Percentiles rank a stretch among this genome's conserved stretches.
Evolutionary conservation across 805 yeast species (phyloP).

Genomic region (Suhomyces sp.): DNA sequence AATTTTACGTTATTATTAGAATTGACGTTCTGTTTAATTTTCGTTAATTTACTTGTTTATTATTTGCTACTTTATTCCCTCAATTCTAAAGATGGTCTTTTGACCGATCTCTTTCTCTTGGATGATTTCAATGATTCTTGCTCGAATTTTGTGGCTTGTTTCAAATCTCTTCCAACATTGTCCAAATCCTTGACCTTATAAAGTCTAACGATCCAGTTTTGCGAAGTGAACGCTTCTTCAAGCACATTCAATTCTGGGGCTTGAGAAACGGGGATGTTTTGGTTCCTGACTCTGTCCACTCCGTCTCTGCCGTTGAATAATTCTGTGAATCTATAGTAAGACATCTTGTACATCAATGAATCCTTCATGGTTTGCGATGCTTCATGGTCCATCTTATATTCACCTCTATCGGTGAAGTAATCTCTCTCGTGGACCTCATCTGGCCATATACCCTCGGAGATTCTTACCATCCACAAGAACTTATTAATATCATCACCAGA

Average conservation of each 20-base stretch:
- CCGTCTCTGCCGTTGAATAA: constrained; percentile 62
- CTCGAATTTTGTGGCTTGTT: constrained; percentile 55
- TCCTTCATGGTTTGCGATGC: constrained; percentile 87
- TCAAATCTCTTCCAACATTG: constrained; percentile 76
- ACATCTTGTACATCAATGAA: constrained; percentile 92
- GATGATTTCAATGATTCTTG: constrained; percentile 31
- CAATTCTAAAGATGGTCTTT: constrained; percentile 56
- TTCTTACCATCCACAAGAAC: constrained; percentile 98
- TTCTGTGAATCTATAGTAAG: constrained; percentile 82
- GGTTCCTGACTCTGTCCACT: constrained; percentile 85
- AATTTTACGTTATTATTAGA: too few species aligned
- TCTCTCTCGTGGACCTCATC: constrained; percentile 89
- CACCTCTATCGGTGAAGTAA: constrained; percentile 82
- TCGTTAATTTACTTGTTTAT: too few species aligned
- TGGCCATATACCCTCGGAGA: constrained; percentile 99
- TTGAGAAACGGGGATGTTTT: constrained; percentile 55
- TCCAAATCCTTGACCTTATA: constrained; percentile 90
- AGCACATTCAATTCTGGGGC: constrained; percentile 63
- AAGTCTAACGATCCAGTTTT: constrained; percentile 95
- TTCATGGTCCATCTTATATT: constrained; percentile 77
- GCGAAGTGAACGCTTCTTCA: constrained; percentile 93
- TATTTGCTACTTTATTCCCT: constrained; percentile 33
- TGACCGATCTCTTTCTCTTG: constrained; percentile 43
- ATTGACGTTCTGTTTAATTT: too few species aligned
- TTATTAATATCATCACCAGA: constrained; percentile 97